These are phyloP conservation scores for Heterobasidion annosum DNA, from an alignment of 1,284 basidiomycete genomes.

Conservation along the genomic window DNA sequence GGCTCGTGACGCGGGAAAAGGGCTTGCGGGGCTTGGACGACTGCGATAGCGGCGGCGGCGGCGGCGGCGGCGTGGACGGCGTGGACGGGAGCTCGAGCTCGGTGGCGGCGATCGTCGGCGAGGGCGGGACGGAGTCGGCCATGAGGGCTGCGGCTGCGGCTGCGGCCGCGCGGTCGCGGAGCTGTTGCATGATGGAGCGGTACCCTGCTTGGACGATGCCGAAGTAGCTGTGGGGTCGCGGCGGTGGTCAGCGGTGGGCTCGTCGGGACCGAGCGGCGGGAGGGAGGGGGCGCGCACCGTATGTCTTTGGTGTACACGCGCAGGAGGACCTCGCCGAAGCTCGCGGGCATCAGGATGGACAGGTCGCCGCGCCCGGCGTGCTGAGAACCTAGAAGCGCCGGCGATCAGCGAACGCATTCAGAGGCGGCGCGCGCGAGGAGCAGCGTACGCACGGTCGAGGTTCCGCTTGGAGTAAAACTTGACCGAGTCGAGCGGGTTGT, in stretches of 20 bases:
- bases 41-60: neutral
- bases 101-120: neutral
- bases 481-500: constrained; percentile 59
- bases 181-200: constrained; percentile 32
- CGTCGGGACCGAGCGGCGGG: no score
- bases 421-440: neutral
- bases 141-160: neutral
- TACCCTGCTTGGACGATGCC: constrained; percentile 63
- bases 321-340: constrained; percentile 56
- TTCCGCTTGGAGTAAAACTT: constrained; percentile 68
- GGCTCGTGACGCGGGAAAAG: constrained; percentile 6
- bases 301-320: constrained; percentile 60
- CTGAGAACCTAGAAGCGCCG: constrained; percentile 26
- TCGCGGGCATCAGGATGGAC: constrained; percentile 49
- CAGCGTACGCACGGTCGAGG: constrained; percentile 37
- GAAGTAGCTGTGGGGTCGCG: constrained; percentile 24
- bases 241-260: constrained; percentile 5
- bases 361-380: constrained; percentile 46
- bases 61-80: neutral
- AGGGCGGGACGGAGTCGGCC: neutral
- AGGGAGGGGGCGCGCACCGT: constrained; percentile 19
- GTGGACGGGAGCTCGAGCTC: constrained; percentile 8
- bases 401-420: neutral
- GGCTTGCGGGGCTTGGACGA: neutral
- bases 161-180: neutral